Evolutionary conservation across 352 stramenopile species (phyloP), one percentile per base, ranked within the genome.

Genomic region (Phytophthora palmivora): DNA sequence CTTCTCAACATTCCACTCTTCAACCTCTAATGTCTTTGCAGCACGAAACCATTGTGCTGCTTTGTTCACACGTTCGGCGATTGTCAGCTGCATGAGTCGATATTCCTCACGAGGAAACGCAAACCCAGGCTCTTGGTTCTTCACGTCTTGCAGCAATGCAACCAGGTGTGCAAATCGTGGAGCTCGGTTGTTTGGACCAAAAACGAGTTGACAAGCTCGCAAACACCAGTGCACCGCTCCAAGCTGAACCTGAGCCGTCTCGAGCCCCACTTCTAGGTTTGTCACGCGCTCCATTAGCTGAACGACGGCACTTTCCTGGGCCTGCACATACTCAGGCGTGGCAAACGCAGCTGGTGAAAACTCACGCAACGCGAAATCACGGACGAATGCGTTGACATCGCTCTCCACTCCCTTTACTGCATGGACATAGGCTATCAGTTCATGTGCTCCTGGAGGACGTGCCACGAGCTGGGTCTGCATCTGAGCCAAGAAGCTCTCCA

Each of bases 161-260:
- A 86, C 82, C 49, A 95, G 47, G 24, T 95, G 82, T 2, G 86
- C 75, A 38, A 91, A 95, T 26, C 79, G 76, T 1, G 86, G 86
- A 2, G 84, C 68, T 7, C 63, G 58, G 8, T 75, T 63, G 47
- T 54, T 59, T 11, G 67, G 78, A 0, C 66, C 70, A 0, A 95
- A 71, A 1, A 92, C 82, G 16, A 92, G 70, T 36, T 73, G 56
- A 45, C 84, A 95, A 9, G 86, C 86, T 4, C 82, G 79, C 28
- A 95, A 61, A 38, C 82, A 92, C 86, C 86, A 95, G 42, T 95
- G 86, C 28, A 93, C 76, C 18, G 84, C 76, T 12, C 63, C 75
- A 26, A 95, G 55, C n/a, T 75, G 82, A 12, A 65, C 57, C 14
- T 88, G 71, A 11, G 76, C 70, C 11, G 53, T 63, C 15, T 95